Evolutionary conservation across 306 rosid species (phyloP), one percentile per base, ranked within the genome.

Genomic region (Cucumis cinereus): DNA sequence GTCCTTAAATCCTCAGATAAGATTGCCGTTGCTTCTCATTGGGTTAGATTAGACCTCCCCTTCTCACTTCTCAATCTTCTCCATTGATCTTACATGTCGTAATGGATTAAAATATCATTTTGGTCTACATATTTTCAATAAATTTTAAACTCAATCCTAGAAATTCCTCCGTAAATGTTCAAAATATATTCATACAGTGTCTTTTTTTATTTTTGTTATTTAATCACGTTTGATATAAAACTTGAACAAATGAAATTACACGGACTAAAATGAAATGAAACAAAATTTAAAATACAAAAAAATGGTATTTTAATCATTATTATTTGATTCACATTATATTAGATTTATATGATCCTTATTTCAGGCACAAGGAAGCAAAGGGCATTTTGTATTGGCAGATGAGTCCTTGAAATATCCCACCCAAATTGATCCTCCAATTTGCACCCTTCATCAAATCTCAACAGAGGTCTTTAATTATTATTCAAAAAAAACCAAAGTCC

Each of bases 361-460:
- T 20, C n/a, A 67, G 73, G 54, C 35, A 6, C 5, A 67, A 12
- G 73, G 73, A 67, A 67, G 20, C 54, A 67, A 67, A 67, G 73
- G n/a, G 54, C 12, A 67, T 67, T 8, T 67, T 67, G 73, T 6
- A 67, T 47, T 67, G 47, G 24, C 54, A 41, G 54, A 67, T 22
- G 73, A 67, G 20, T 12, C 73, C 6, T 41, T 41, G n/a, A 67
- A 20, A 20, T 67, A 2, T 41, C 55, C 33, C 35, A 20, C 73
- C 33, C 45, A 26, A 6, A 40, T 67, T 41, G 73, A 67, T 41
- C 35, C 35, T 12, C 73, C 73, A 41, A 2, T 67, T 43, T 67
- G 73, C 53, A 67, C 54, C 35, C 54, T 67, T 20, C 73, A 67
- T 67, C 35, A 67, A 6, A 67, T 67, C 20, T 67, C 73, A 67